Conservation (phyloP, 208 protist species). For the Trypanosoma cruzi region DNA sequence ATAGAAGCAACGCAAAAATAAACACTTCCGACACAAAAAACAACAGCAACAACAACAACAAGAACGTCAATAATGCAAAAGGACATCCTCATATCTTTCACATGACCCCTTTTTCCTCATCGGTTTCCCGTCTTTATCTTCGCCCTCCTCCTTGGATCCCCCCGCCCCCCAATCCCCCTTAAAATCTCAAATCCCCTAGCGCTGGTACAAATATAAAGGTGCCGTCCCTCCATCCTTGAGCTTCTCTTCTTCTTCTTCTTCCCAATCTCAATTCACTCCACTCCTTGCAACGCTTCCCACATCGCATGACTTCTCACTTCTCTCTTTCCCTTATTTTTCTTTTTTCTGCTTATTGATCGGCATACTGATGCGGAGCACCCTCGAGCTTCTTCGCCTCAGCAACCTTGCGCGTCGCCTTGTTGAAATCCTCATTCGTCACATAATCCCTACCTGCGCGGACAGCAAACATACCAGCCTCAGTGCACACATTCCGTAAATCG, state of each 20-base stretch:
- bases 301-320: not conserved
- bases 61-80: too few relatives aligned
- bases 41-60: too few relatives aligned
- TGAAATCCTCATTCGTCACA: constrained; percentile 98
- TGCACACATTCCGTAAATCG: constrained; percentile 98
- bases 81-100: too few relatives aligned
- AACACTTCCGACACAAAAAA: too few relatives aligned
- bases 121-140: too few relatives aligned
- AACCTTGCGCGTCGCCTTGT: constrained; percentile 99
- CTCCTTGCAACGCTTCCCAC: constrained; percentile 4
- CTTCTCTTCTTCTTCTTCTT: not conserved
- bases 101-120: too few relatives aligned
- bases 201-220: not conserved
- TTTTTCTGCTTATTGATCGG: constrained; percentile 66
- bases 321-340: constrained; percentile 12
- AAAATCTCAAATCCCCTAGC: too few relatives aligned
- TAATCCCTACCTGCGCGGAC: constrained; percentile 97
- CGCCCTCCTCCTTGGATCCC: too few relatives aligned
- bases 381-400: constrained; percentile 99
- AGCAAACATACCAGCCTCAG: constrained; percentile 99
- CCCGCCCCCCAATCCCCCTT: too few relatives aligned
- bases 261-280: constrained; percentile 8
- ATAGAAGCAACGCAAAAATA: too few relatives aligned
- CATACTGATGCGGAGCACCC: constrained; percentile 85
- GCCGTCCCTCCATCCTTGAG: not conserved